Conservation (phyloP, 1,139 yeast genomes). For the Chernovozyma aurita region DNA sequence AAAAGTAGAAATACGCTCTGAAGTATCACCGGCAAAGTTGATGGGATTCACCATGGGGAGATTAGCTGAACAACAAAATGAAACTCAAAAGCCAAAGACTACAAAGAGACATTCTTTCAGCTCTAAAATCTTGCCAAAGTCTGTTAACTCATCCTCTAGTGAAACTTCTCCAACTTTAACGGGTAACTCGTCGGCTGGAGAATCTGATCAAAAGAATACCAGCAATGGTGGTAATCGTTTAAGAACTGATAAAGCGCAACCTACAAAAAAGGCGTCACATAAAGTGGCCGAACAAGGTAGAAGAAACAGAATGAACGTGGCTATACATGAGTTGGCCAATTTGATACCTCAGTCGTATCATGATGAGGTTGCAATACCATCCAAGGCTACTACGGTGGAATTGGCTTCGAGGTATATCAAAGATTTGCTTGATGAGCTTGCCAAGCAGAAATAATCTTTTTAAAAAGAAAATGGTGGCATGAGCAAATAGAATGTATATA, state of each 20-base stretch:
- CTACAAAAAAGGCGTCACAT: constrained; percentile 71
- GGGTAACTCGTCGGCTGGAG: too few relatives aligned
- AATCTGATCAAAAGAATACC: too few relatives aligned
- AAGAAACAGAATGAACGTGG: constrained; percentile 84
- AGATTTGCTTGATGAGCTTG: too few relatives aligned
- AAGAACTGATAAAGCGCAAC: constrained; percentile 21
- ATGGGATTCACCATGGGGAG: constrained; percentile 51
- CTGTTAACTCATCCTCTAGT: too few relatives aligned
- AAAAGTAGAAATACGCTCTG: constrained; percentile 16
- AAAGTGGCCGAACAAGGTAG: constrained; percentile 96
- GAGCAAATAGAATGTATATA: too few relatives aligned
- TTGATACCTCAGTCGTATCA: constrained; percentile 64
- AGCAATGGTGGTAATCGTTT: too few relatives aligned
- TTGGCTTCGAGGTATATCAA: constrained; percentile 71
- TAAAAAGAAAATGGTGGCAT: not conserved
- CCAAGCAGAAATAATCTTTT: constrained; percentile 34
- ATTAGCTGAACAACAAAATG: constrained; percentile 34
- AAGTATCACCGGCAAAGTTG: constrained; percentile 22
- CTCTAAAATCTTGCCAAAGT: constrained; percentile 10
- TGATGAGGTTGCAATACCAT: constrained; percentile 59
- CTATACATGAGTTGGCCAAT: constrained; percentile 68
- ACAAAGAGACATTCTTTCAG: constrained; percentile 9
- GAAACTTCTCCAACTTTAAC: constrained; percentile 19
- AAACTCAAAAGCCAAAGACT: not conserved
- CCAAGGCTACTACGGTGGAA: constrained; percentile 93